A percentile compares a stretch with the other conserved stretches of the same genome.
Conservation (phyloP, 2,329 filamentous ascomycete species). For the Arthrinium phaeospermum region DNA sequence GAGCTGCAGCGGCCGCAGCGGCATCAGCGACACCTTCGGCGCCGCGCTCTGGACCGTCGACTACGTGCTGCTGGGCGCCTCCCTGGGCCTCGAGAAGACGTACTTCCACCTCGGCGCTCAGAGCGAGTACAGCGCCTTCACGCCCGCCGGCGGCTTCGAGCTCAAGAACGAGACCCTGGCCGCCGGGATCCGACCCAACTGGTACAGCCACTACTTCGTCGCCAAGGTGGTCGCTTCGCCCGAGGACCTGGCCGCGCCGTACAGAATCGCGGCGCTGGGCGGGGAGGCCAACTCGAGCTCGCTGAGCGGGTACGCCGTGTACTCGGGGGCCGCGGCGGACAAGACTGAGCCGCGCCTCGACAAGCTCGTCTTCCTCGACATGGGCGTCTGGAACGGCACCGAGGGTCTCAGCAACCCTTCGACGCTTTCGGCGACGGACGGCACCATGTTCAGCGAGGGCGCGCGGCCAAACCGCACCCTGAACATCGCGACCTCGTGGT, state of each 20-base stretch:
- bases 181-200: conserved; percentile 38
- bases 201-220: conserved; percentile 44
- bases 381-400: conserved; percentile 45
- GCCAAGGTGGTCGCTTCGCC: conserved; percentile 32
- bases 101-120: conserved; percentile 52
- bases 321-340: conserved; percentile 23
- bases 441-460: conserved; percentile 37
- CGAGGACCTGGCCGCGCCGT: background rate
- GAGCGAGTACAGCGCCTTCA: conserved; percentile 40
- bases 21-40: conserved; percentile 53
- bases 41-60: conserved; percentile 56
- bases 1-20: conserved; percentile 44
- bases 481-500: conserved; percentile 38
- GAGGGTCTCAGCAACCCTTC: conserved; percentile 41
- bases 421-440: conserved; percentile 38
- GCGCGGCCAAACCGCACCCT: conserved; percentile 34
- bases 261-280: conserved; percentile 38
- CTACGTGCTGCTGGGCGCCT: conserved; percentile 46
- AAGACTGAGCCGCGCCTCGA: conserved; percentile 25
- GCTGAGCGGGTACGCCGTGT: conserved; percentile 42
- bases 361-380: conserved; percentile 43
- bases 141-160: conserved; percentile 33
- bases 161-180: conserved; percentile 39
- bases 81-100: conserved; percentile 41
- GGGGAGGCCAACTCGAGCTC: conserved; percentile 39